Evolutionary conservation across 441 rosid species (phyloP).

Genomic region (Syzygium syzygioides): DNA sequence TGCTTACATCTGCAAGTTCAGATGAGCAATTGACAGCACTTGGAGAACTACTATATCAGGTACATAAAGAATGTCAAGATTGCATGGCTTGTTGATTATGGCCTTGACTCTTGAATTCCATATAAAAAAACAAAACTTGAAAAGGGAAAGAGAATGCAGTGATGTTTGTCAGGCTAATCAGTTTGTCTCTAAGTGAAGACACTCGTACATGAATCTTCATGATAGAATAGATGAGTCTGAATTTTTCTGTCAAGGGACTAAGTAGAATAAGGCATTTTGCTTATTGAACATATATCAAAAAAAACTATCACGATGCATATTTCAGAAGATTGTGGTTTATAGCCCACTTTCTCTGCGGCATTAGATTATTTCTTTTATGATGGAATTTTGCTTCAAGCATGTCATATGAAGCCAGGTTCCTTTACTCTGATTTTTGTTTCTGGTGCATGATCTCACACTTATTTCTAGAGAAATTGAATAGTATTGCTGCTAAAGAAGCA

Average conservation of each 20-base stretch:
- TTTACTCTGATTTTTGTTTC: neutral
- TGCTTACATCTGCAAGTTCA: slow-evolving; percentile 73
- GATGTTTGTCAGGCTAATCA: neutral
- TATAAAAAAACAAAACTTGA: neutral
- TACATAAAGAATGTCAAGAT: slow-evolving; percentile 8
- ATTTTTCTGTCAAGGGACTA: neutral
- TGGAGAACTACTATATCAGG: slow-evolving; percentile 98
- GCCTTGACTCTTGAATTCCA: neutral
- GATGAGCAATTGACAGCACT: slow-evolving; percentile 92
- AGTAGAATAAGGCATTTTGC: neutral
- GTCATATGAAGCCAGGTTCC: neutral
- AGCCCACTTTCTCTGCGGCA: neutral
- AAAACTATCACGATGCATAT: neutral
- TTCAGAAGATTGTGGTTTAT: neutral
- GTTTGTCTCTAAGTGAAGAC: neutral
- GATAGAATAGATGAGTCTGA: neutral
- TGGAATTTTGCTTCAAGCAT: neutral
- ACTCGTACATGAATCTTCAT: neutral
- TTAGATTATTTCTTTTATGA: neutral
- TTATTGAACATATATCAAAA: neutral
- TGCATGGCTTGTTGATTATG: neutral
- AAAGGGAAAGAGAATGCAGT: neutral
- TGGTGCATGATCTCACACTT: neutral
- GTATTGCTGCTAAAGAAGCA: neutral
- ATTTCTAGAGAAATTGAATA: neutral